Evolutionary conservation across 2,329 filamentous ascomycete species (phyloP).

Genomic region (Achaetomium macrosporum): DNA sequence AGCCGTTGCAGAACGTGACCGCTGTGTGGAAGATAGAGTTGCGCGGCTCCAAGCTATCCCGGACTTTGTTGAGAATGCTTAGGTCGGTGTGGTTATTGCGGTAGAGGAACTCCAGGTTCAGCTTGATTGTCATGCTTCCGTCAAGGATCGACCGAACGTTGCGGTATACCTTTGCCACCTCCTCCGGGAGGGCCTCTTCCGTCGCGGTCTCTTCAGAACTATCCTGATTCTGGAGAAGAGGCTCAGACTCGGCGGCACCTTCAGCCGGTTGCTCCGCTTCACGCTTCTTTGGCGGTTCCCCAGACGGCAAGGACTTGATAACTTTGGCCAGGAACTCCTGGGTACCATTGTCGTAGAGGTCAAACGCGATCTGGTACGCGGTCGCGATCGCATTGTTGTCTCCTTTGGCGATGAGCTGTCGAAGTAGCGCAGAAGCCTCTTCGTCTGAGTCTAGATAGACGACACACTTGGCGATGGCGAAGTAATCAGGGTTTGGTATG

Average conservation of each 20-base stretch:
- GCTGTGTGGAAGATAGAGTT: constrained; percentile 99
- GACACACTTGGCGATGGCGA: constrained; percentile 95
- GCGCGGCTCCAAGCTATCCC: constrained; percentile 88
- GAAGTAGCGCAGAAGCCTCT: constrained; percentile 81
- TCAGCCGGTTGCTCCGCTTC: constrained; percentile 41
- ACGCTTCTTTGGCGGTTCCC: constrained; percentile 39
- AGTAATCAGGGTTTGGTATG: constrained; percentile 89
- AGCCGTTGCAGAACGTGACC: constrained; percentile 94
- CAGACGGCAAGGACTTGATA: constrained; percentile 67
- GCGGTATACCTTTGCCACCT: constrained; percentile 51
- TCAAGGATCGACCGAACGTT: constrained; percentile 67
- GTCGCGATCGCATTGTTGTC: constrained; percentile 74
- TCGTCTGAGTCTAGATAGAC: constrained; percentile 91
- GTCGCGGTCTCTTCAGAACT: constrained; percentile 38
- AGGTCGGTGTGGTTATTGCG: constrained; percentile 91
- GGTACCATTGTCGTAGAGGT: constrained; percentile 96
- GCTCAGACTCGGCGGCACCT: constrained; percentile 40
- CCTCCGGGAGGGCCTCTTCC: constrained; percentile 43
- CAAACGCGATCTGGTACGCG: constrained; percentile 96
- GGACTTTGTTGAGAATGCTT: constrained; percentile 89
- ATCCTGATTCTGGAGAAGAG: constrained; percentile 45
- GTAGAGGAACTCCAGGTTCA: constrained; percentile 95
- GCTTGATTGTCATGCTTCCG: constrained; percentile 86
- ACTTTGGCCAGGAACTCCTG: constrained; percentile 94
- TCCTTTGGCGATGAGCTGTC: constrained; percentile 71